Percentiles rank a stretch among this genome's conserved stretches.
Evolutionary conservation across 345 rosid species (phyloP).

Genomic region (Salix viminalis): DNA sequence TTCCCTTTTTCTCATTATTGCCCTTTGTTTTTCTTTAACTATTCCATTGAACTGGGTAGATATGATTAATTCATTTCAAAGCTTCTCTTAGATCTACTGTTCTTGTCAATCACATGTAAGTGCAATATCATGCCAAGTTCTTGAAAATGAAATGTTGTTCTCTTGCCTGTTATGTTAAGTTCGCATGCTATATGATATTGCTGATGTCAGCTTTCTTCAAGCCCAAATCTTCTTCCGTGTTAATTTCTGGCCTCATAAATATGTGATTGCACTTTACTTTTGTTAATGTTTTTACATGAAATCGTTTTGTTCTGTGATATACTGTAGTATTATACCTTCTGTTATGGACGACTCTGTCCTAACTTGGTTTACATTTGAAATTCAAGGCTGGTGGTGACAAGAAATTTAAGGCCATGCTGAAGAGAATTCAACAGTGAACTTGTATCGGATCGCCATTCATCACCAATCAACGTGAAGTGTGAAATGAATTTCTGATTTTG

Average conservation of each 20-base stretch:
- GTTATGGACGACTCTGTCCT: background rate
- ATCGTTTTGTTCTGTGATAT: background rate
- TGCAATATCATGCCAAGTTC: background rate
- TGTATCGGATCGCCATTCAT: background rate
- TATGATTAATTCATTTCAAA: background rate
- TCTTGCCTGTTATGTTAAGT: background rate
- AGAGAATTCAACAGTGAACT: background rate
- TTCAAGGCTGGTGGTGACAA: background rate
- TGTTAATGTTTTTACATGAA: background rate
- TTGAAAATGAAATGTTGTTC: background rate
- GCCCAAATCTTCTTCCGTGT: background rate
- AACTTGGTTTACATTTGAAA: background rate
- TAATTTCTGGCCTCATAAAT: background rate
- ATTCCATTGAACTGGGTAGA: background rate
- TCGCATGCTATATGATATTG: background rate
- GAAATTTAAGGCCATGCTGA: background rate
- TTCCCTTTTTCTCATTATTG: background rate
- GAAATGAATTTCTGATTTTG: slow-evolving; percentile 4
- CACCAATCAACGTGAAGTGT: background rate
- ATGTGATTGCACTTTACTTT: background rate
- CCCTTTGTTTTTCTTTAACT: background rate
- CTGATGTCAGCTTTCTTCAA: background rate
- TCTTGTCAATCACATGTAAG: background rate
- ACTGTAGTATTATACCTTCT: background rate
- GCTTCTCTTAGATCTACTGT: background rate